Percentiles rank a stretch among this genome's conserved stretches.
Conservation (phyloP, 345 rosid genomes). For the Microthlaspi erraticum region DNA sequence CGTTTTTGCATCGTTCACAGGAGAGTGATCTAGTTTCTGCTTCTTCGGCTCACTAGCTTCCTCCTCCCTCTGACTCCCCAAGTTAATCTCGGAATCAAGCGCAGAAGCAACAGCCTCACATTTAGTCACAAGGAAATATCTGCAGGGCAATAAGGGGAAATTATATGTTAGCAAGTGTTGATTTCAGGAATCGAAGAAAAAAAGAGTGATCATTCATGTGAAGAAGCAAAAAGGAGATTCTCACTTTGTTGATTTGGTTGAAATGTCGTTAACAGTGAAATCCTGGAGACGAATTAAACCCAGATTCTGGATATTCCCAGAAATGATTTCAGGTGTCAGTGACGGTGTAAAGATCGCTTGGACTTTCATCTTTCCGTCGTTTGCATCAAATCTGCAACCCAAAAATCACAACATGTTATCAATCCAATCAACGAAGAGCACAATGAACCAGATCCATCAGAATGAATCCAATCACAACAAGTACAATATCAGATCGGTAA, state of each 20-base stretch:
- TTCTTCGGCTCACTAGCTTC: conserved; percentile 42
- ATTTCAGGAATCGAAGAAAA: background rate
- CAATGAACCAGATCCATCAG: conserved; percentile 5
- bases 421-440: background rate
- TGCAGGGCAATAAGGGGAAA: conserved; percentile 32
- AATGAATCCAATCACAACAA: conserved; percentile 13
- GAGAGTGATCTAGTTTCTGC: conserved; percentile 57
- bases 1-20: conserved; percentile 33
- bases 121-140: conserved; percentile 75
- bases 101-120: conserved; percentile 76
- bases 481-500: background rate
- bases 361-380: conserved; percentile 71
- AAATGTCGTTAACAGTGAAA: conserved; percentile 79
- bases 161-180: background rate
- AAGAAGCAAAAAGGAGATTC: background rate
- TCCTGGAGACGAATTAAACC: conserved; percentile 72
- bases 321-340: conserved; percentile 60
- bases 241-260: conserved; percentile 85
- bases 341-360: conserved; percentile 73
- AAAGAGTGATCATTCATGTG: background rate
- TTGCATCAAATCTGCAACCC: conserved; percentile 70
- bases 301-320: conserved; percentile 75
- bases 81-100: conserved; percentile 65
- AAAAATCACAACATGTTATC: background rate
- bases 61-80: conserved; percentile 41